Evolutionary conservation across 148 eudicot species (phyloP).

Genomic region (Silene uniflora): DNA sequence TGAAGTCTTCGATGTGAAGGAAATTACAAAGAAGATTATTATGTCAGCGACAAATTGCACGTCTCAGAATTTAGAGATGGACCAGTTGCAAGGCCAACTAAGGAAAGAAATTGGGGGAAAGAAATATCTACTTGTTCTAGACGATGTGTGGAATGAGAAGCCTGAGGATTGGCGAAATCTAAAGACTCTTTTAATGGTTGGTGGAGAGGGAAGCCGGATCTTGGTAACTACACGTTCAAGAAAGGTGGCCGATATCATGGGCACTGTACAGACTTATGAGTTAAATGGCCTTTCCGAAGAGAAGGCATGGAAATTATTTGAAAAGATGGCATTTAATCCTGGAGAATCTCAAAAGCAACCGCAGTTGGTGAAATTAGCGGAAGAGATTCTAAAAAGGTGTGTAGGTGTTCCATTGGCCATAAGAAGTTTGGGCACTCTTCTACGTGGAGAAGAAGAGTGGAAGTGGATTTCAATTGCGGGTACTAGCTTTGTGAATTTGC

Average conservation of each 20-base stretch:
- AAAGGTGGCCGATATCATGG: slow-evolving; percentile 13
- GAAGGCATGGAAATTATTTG: slow-evolving; percentile 17
- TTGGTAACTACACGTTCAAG: slow-evolving; percentile 22
- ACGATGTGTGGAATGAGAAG: slow-evolving; percentile 20
- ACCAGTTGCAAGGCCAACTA: slow-evolving; percentile 9
- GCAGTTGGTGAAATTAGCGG: slow-evolving; percentile 8
- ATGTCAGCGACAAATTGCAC: not conserved
- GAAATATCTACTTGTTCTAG: slow-evolving; percentile 15
- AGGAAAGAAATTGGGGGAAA: not conserved
- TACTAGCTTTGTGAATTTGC: not conserved
- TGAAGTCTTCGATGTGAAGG: not conserved
- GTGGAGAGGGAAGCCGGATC: slow-evolving; percentile 16
- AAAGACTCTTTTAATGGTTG: slow-evolving; percentile 2
- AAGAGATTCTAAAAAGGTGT: slow-evolving; percentile 25
- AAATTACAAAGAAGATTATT: slow-evolving; percentile 6
- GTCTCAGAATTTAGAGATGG: not conserved
- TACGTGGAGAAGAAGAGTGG: slow-evolving; percentile 17
- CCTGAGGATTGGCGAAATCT: slow-evolving; percentile 13
- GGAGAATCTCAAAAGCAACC: not conserved
- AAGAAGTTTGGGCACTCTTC: slow-evolving; percentile 19
- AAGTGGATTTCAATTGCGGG: slow-evolving; percentile 18
- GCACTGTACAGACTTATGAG: not conserved
- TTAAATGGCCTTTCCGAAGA: slow-evolving; percentile 18
- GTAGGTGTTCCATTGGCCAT: slow-evolving; percentile 22
- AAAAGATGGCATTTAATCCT: not conserved